Percentiles rank a stretch among this genome's conserved stretches.
These are phyloP conservation scores for Aureobasidium namibiae DNA, from an alignment of 2,329 filamentous ascomycete species.

Conservation along the genomic window DNA sequence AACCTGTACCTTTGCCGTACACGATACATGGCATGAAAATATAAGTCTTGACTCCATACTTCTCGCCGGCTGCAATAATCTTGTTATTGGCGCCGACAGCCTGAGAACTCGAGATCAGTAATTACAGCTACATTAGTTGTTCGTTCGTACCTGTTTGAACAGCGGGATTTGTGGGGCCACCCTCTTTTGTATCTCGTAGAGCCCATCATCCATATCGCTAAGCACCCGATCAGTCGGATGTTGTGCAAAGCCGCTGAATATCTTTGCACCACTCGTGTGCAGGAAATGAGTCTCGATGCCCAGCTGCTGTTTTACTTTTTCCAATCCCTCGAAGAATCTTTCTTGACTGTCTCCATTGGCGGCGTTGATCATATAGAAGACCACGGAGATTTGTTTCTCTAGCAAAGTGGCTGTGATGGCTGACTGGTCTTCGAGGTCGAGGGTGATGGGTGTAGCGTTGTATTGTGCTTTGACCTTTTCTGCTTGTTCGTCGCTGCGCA, in stretches of 20 bases:
- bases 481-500: slow-evolving; percentile 40
- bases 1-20: too few species aligned
- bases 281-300: slow-evolving; percentile 41
- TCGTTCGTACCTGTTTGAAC: too few species aligned
- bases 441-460: slow-evolving; percentile 34
- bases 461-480: slow-evolving; percentile 34
- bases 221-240: too few species aligned
- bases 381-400: slow-evolving; percentile 38
- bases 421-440: slow-evolving; percentile 32
- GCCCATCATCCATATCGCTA: too few species aligned
- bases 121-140: too few species aligned
- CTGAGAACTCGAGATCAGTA: too few species aligned
- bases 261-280: slow-evolving; percentile 19
- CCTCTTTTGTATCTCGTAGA: too few species aligned
- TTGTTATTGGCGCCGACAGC: too few species aligned
- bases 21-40: slow-evolving; percentile 49
- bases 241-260: too few species aligned
- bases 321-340: slow-evolving; percentile 40
- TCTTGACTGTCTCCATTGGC: slow-evolving; percentile 25
- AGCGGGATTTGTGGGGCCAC: too few species aligned
- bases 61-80: too few species aligned
- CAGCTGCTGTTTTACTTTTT: slow-evolving; percentile 34
- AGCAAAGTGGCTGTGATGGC: slow-evolving; percentile 32
- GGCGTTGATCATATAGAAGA: slow-evolving; percentile 43
- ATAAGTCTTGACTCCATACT: slow-evolving; percentile 36